Evolutionary conservation across 176 grass and related monocot species (phyloP).

Genomic region (Hordeum vulgare): DNA sequence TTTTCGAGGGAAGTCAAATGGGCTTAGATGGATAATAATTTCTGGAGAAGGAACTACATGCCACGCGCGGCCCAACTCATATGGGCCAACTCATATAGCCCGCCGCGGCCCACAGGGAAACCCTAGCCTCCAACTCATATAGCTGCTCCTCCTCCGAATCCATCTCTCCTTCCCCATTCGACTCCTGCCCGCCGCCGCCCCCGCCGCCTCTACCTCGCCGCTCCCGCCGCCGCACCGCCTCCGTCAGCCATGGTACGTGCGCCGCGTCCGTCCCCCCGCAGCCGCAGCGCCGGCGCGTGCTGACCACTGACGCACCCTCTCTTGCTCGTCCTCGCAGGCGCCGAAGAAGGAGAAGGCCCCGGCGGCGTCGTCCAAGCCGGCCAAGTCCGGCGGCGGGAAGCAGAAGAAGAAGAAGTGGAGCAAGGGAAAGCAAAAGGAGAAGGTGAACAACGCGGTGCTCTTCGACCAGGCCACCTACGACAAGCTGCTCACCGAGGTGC

Average conservation of each 20-base stretch:
- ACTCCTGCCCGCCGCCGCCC: not conserved
- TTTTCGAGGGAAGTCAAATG: no score
- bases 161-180: not conserved
- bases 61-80: not conserved
- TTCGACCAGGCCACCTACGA: conserved; percentile 55
- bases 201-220: not conserved
- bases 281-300: not conserved
- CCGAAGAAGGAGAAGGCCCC: conserved; percentile 56
- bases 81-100: no score
- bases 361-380: conserved; percentile 47
- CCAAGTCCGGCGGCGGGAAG: conserved; percentile 52
- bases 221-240: not conserved
- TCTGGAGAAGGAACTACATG: not conserved
- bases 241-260: not conserved
- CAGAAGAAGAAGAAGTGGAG: conserved; percentile 69
- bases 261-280: not conserved
- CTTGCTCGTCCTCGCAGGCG: conserved; percentile 9
- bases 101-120: not conserved
- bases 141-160: not conserved
- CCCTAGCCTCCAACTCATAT: conserved; percentile 29
- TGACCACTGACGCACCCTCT: not conserved
- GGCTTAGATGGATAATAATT: no score
- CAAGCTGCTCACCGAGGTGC: conserved; percentile 37
- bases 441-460: conserved; percentile 49
- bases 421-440: conserved; percentile 60